Conservation (phyloP, 257 asterid genomes). For the Solanum stenotomum region DNA sequence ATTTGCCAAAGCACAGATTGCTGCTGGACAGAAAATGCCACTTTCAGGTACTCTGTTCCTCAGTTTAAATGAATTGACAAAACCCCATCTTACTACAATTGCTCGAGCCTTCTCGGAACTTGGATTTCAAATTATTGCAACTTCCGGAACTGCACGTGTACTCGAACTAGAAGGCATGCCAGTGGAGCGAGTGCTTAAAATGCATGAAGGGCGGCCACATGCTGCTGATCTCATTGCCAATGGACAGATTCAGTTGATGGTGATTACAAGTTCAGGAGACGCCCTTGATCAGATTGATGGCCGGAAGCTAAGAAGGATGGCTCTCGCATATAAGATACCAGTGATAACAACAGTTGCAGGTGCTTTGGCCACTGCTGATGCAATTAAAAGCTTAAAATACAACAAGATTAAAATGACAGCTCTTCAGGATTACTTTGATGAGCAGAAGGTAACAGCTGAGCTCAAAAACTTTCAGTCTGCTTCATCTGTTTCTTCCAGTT, state of each 20-base stretch:
- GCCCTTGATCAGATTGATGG: constrained; percentile 83
- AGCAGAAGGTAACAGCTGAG: constrained; percentile 15
- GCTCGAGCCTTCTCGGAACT: constrained; percentile 54
- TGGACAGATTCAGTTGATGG: constrained; percentile 83
- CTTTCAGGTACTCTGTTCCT: constrained; percentile 77
- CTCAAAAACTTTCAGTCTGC: constrained; percentile 32
- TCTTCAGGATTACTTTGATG: constrained; percentile 79
- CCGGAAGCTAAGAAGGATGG: constrained; percentile 84
- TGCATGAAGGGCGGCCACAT: constrained; percentile 96
- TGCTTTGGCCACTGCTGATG: constrained; percentile 92
- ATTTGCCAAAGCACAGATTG: constrained; percentile 86
- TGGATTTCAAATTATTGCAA: constrained; percentile 71
- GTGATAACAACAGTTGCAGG: constrained; percentile 94
- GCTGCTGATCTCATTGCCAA: constrained; percentile 88
- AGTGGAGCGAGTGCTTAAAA: constrained; percentile 73
- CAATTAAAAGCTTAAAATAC: constrained; percentile 72
- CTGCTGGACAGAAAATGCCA: constrained; percentile 92
- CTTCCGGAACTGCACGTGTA: constrained; percentile 89
- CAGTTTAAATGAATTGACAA: constrained; percentile 76
- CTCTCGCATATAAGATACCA: constrained; percentile 85
- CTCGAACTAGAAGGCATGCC: constrained; percentile 64
- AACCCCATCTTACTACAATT: constrained; percentile 51
- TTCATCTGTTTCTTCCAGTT: constrained; percentile 24
- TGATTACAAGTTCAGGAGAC: constrained; percentile 88
- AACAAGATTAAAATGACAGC: constrained; percentile 80